Evolutionary conservation across 2,329 filamentous ascomycete genomes (phyloP).

Genomic region (Incumbomyces delicatus): DNA sequence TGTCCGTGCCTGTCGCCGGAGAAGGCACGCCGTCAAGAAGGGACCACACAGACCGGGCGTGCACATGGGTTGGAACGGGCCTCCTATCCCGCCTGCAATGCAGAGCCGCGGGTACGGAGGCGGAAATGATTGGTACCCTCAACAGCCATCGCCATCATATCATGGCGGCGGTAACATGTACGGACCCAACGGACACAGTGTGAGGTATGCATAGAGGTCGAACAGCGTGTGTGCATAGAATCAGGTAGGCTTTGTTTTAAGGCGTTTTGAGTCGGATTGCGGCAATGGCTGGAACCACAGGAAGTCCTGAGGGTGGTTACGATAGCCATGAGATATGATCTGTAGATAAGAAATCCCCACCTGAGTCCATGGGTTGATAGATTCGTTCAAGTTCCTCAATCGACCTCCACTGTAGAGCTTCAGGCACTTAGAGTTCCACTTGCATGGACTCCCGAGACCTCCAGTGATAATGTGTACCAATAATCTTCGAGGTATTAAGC

Average conservation of each 20-base stretch:
- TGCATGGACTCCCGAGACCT: too few relatives aligned
- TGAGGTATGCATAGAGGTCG: slow-evolving; percentile 14
- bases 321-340: slow-evolving; percentile 1
- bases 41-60: not conserved
- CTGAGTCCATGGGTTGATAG: too few relatives aligned
- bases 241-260: not conserved
- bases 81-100: slow-evolving; percentile 17
- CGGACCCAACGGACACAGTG: slow-evolving; percentile 10
- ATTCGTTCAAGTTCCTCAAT: too few relatives aligned
- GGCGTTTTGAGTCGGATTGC: not conserved
- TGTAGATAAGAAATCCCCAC: slow-evolving; percentile 1
- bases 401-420: too few relatives aligned
- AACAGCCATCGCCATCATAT: slow-evolving; percentile 16
- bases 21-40: slow-evolving; percentile 4
- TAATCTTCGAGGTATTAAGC: too few relatives aligned
- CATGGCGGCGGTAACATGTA: not conserved
- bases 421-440: too few relatives aligned
- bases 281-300: not conserved
- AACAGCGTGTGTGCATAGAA: not conserved
- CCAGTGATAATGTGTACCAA: too few relatives aligned
- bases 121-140: slow-evolving; percentile 14
- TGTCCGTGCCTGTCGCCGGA: slow-evolving; percentile 44
- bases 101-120: slow-evolving; percentile 18
- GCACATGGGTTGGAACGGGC: slow-evolving; percentile 16
- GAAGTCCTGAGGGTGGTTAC: not conserved